Conservation (phyloP, 306 rosid genomes). For the Begonia loranthoides region DNA sequence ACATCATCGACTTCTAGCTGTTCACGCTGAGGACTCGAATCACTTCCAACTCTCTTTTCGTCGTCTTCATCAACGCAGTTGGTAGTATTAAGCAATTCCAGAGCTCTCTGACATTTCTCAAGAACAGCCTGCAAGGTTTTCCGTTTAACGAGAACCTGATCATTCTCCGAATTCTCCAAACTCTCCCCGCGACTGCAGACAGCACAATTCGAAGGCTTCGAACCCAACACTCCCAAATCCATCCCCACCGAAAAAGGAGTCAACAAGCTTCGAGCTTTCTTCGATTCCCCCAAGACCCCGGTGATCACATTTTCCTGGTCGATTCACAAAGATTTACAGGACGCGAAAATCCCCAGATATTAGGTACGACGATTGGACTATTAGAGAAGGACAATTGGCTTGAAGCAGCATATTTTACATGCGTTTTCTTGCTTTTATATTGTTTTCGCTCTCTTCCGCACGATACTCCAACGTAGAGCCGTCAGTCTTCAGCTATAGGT, state of each 20-base stretch:
- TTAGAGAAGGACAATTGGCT: too few species aligned
- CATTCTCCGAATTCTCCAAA: slow-evolving; percentile 17
- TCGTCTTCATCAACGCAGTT: slow-evolving; percentile 10
- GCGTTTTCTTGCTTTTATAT: too few species aligned
- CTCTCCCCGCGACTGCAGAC: slow-evolving; percentile 4
- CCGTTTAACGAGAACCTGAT: slow-evolving; percentile 53
- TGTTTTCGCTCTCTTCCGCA: too few species aligned
- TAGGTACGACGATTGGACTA: too few species aligned
- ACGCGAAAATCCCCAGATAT: too few species aligned
- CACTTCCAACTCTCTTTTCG: slow-evolving; percentile 2
- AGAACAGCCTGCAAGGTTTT: slow-evolving; percentile 62
- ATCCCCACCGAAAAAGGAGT: slow-evolving; percentile 5
- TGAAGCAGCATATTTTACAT: too few species aligned
- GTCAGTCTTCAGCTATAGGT: too few species aligned
- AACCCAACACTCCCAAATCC: slow-evolving; percentile 33
- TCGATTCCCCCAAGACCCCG: neutral
- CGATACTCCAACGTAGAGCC: too few species aligned
- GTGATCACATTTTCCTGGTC: neutral
- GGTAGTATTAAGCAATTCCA: slow-evolving; percentile 45
- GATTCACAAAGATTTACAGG: neutral
- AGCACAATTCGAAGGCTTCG: slow-evolving; percentile 16
- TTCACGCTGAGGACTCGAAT: slow-evolving; percentile 10
- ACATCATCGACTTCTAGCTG: slow-evolving; percentile 74
- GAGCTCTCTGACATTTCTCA: slow-evolving; percentile 77
- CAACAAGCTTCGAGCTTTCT: neutral